Evolutionary conservation across 441 rosid species (phyloP).

Genomic region (Dalechampia spathulata): DNA sequence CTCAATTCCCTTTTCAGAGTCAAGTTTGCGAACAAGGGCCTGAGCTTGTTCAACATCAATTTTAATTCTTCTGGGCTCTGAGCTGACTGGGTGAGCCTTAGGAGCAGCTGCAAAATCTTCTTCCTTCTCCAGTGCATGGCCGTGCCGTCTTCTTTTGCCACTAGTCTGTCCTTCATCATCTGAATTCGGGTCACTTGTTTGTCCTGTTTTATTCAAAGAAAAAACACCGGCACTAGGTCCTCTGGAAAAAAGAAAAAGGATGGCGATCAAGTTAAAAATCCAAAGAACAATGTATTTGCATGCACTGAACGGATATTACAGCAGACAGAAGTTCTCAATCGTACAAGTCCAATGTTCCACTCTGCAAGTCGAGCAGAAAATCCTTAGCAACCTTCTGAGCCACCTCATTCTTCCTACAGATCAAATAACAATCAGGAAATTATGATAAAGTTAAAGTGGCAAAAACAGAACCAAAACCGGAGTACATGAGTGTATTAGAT

Average conservation of each 20-base stretch:
- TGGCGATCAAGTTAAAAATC: background rate
- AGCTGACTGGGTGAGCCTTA: conserved; percentile 73
- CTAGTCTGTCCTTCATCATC: conserved; percentile 68
- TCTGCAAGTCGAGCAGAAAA: conserved; percentile 79
- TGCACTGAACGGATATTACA: conserved; percentile 7
- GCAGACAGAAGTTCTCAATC: conserved; percentile 15
- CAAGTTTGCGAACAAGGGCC: conserved; percentile 76
- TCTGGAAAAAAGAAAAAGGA: conserved; percentile 38
- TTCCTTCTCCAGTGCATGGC: conserved; percentile 51
- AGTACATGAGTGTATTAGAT: too few relatives aligned
- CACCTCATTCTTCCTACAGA: conserved; percentile 88
- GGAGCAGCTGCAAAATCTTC: conserved; percentile 70
- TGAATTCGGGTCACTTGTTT: conserved; percentile 60
- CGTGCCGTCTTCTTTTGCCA: conserved; percentile 68
- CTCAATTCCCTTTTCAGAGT: conserved; percentile 74
- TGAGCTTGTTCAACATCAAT: conserved; percentile 79
- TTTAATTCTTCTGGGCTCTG: conserved; percentile 73
- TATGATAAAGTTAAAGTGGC: too few relatives aligned
- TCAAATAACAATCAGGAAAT: too few relatives aligned
- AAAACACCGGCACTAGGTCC: conserved; percentile 59
- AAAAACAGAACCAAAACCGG: background rate
- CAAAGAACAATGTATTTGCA: conserved; percentile 1
- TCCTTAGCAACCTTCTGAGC: conserved; percentile 80
- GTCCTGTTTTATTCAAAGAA: conserved; percentile 52
- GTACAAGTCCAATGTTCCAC: conserved; percentile 84